Evolutionary conservation across 1,139 yeast genomes (phyloP), one percentile per base, ranked within the genome.

Genomic region (Geotrichum fermentans): DNA sequence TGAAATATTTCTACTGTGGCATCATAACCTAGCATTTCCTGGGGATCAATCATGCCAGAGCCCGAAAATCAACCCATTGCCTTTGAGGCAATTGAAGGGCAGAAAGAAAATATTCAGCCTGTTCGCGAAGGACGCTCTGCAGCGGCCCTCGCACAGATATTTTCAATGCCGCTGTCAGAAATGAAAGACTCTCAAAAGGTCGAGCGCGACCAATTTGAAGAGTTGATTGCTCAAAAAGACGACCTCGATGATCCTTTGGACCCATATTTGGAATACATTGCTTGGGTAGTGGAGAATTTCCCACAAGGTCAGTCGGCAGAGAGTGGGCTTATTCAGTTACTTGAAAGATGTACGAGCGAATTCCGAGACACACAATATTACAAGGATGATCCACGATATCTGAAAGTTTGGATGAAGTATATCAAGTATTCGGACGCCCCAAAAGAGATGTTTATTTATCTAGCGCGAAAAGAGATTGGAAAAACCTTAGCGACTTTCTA

Each of bases 201-300:
- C 2, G 51, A 52, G 32, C 58, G 60, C 61, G 67, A 45, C 36
- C 58, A 64, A 50, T 73, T 74, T 57, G 84, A 82, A 59, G 52
- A 60, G 11, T 39, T 37, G 8, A 64, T 83, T 18, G 61, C 60
- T 16, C 70, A 74, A 0, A 57, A 77, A 1, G 82, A 77, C 1
- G 84, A 82, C 22, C 64, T 79, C 37, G 96, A 89, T 65, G 97
- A 90, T 61, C 96, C 97, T 0, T 65, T 89, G 26, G 86, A 83
- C 52, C 77, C 80, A 0, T 88, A 76, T 64, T 59, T 87, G 20
- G 82, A 82, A 18, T 89, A 87, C 57, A 73, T 90, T 14, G 65
- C 71, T 14, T 90, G 96, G 96, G 78, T 80, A 6, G 79, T 77
- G 49, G 73, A 74, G 40, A 75, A 73, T 37, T 84, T 68, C 57